phyloP scores from a whole-genome alignment of 179 eudicot species.

The Kewa caespitosa region DNA sequence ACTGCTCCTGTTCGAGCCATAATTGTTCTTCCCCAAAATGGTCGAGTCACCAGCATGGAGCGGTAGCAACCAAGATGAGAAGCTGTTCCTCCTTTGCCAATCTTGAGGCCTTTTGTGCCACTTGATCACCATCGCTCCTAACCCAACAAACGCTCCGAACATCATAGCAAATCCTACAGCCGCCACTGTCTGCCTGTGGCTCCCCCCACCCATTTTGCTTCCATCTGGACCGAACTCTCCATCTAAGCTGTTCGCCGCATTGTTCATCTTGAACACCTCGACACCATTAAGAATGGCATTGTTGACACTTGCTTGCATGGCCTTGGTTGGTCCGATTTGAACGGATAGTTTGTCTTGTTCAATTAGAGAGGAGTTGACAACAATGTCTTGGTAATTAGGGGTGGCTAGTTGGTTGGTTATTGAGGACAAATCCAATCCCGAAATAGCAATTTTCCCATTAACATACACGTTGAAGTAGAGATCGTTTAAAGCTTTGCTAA shows the following conservation, averaged over 20 bases:
- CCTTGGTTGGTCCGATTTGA: slow-evolving; percentile 40
- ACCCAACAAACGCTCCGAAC: slow-evolving; percentile 46
- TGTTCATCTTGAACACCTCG: slow-evolving; percentile 48
- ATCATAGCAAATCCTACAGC: slow-evolving; percentile 54
- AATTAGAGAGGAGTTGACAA: slow-evolving; percentile 33
- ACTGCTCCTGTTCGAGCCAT: slow-evolving; percentile 57
- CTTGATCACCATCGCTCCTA: slow-evolving; percentile 51
- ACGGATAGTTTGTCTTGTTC: slow-evolving; percentile 25
- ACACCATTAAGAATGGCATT: slow-evolving; percentile 50
- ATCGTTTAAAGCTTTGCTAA: slow-evolving; percentile 58
- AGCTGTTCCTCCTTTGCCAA: slow-evolving; percentile 51
- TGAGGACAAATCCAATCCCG: slow-evolving; percentile 63
- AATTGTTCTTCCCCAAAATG: slow-evolving; percentile 38
- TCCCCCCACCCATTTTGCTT: neutral
- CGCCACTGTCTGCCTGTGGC: slow-evolving; percentile 33
- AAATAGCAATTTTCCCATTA: slow-evolving; percentile 53
- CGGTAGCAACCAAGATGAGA: slow-evolving; percentile 48
- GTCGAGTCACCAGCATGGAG: slow-evolving; percentile 42
- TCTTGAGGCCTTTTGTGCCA: slow-evolving; percentile 53
- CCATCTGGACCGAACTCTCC: slow-evolving; percentile 49
- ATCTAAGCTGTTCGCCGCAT: slow-evolving; percentile 40
- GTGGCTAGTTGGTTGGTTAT: slow-evolving; percentile 34
- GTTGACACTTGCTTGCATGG: slow-evolving; percentile 23
- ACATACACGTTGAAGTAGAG: slow-evolving; percentile 72
- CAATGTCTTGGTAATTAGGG: slow-evolving; percentile 42